A percentile compares a stretch with the other conserved stretches of the same genome.
Conservation (phyloP, 176 grass and related monocot species). For the Saccharum spontaneum region DNA sequence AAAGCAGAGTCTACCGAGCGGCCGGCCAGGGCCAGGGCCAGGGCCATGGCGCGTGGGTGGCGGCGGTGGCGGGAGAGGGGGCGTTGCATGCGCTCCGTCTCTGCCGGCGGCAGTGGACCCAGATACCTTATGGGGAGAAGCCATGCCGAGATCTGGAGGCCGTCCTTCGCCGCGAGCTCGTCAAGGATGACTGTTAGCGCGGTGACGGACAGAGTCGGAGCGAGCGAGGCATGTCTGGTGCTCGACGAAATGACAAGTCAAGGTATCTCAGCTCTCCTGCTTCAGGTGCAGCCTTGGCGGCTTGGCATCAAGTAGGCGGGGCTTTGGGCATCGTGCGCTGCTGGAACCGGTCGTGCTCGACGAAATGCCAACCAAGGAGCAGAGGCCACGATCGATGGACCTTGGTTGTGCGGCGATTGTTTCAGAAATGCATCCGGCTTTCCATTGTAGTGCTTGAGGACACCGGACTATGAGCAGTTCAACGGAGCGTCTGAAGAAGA, state of each 20-base stretch:
- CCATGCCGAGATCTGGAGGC: not conserved
- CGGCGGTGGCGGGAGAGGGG: not conserved
- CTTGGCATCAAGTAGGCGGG: not conserved
- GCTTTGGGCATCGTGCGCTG: not conserved
- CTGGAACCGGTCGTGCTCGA: not conserved
- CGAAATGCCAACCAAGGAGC: not conserved
- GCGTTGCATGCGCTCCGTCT: not conserved
- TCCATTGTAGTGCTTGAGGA: not conserved
- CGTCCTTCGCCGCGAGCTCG: no score
- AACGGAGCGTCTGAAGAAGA: not conserved
- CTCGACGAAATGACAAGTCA: conserved; percentile 22
- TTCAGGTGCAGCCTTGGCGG: not conserved
- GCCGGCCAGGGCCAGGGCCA: not conserved
- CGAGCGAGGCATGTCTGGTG: not conserved
- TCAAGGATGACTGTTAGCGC: not conserved
- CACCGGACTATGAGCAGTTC: not conserved
- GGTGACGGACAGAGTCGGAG: not conserved
- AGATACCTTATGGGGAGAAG: not conserved
- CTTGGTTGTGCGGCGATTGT: not conserved
- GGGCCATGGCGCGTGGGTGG: not conserved
- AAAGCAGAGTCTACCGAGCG: not conserved
- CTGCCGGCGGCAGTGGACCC: not conserved
- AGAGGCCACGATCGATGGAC: no score
- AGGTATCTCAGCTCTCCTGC: not conserved
- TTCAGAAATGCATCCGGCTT: no score